Evolutionary conservation across 75 land plant species (phyloP).

Genomic region (Adiantum capillusveneris): DNA sequence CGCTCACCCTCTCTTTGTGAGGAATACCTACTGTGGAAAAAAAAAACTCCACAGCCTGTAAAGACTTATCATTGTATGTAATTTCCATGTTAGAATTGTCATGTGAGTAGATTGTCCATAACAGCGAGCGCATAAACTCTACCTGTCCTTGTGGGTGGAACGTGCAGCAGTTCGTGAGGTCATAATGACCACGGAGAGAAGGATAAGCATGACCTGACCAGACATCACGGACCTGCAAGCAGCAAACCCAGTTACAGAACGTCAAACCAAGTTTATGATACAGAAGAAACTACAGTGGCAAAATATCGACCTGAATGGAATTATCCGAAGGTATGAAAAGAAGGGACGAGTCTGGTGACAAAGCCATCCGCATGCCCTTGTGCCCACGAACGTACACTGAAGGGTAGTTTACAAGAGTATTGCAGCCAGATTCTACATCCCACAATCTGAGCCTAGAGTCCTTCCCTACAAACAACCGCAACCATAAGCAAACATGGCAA

Average conservation of each 20-base stretch:
- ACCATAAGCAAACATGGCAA: background rate
- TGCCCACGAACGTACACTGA: constrained; percentile 43
- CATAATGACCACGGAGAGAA: constrained; percentile 77
- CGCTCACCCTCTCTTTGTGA: too few species aligned
- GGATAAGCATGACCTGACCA: constrained; percentile 66
- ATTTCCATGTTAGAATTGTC: too few species aligned
- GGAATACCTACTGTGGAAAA: too few species aligned
- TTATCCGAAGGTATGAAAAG: constrained; percentile 75
- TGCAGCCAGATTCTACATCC: constrained; percentile 91
- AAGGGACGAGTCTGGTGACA: constrained; percentile 60
- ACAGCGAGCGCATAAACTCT: too few species aligned
- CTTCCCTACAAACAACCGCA: constrained; percentile 43
- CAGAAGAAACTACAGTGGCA: background rate
- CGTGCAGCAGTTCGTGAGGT: constrained; percentile 81
- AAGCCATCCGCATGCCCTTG: constrained; percentile 61
- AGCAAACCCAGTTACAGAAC: too few species aligned
- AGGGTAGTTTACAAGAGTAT: constrained; percentile 85
- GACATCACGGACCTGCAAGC: constrained; percentile 68
- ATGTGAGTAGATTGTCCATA: too few species aligned
- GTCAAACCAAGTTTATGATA: background rate
- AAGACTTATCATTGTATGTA: too few species aligned
- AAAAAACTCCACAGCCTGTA: too few species aligned
- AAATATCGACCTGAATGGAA: constrained; percentile 47
- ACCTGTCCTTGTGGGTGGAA: constrained; percentile 77
- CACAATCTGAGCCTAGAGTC: constrained; percentile 91